Evolutionary conservation across 352 stramenopile genomes (phyloP), one percentile per base, ranked within the genome.

Genomic region (Globisporangium spinosum): DNA sequence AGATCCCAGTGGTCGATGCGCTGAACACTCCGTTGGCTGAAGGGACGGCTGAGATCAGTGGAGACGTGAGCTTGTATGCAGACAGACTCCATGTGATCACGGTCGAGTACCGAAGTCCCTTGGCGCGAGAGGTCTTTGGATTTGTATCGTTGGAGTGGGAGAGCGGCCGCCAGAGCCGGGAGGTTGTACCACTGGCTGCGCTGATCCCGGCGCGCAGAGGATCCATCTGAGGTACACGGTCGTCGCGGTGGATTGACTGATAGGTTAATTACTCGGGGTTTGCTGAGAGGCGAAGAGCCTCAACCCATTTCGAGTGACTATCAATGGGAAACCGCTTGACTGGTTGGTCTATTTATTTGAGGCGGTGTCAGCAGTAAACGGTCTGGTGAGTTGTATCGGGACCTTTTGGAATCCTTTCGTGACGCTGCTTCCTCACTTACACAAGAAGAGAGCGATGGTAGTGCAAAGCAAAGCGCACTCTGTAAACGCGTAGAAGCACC

Each of bases 61-160:
- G 32, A 17, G 35, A 43, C 1, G 62, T 83, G 8, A 62, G 55
- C 8, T 58, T 89, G 29, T 61, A 80, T 23, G 58, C 57, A 1
- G 70, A 62, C 1, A 67, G 73, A 17, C 68, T 88, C 2, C 65
- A 89, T 17, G 65, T 64, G n/a, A 77, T 90, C 43, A 66, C 67
- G 5, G 51, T 90, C 54, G 79, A 88, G 54, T 88, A 88, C 56
- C 77, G 54, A 7, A 71, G 64, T 2, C 58, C 67, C 0, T 67
- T 57, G 13, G 40, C 49, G 29, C 62, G 68, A 15, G 57, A 61
- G 17, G n/a, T 68, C 25, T 58, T 63, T 35, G 65, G 69, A 15
- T 68, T 67, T 15, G 10, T 81, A 20, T 29, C 67, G 20, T 57
- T 83, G 53, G 55, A 56, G 13, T 83, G 76, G 72, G 32, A 73